Percentiles rank a stretch among this genome's conserved stretches.
These are phyloP conservation scores for Torulaspora franciscae DNA, from an alignment of 805 yeast species.

Conservation along the genomic window DNA sequence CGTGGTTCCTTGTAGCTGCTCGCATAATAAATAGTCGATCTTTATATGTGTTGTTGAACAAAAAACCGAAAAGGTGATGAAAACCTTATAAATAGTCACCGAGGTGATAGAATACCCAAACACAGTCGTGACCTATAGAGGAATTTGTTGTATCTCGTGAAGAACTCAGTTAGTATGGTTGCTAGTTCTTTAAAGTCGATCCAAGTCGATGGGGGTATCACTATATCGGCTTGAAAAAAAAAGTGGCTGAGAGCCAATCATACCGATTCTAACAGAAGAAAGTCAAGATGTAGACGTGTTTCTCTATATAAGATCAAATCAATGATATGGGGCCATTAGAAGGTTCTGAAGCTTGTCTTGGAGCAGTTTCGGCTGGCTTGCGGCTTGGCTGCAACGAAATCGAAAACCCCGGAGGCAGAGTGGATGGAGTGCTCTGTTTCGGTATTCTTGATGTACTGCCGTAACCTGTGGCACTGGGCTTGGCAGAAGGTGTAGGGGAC, in stretches of 20 bases:
- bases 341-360: background rate
- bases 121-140: background rate
- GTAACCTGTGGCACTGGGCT: slow-evolving; percentile 1
- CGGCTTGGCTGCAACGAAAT: slow-evolving; percentile 36
- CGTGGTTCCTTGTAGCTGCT: slow-evolving; percentile 50
- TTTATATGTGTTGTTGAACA: background rate
- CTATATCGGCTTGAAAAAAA: slow-evolving; percentile 6
- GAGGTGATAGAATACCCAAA: background rate
- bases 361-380: slow-evolving; percentile 4
- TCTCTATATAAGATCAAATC: slow-evolving; percentile 2
- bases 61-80: background rate
- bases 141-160: background rate
- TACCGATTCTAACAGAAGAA: background rate
- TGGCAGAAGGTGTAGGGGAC: slow-evolving; percentile 14
- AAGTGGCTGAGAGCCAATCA: slow-evolving; percentile 2
- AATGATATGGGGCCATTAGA: slow-evolving; percentile 1
- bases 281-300: background rate
- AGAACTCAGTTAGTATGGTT: background rate
- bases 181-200: background rate
- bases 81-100: background rate
- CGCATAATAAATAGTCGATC: slow-evolving; percentile 32
- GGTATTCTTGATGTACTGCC: slow-evolving; percentile 1
- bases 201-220: background rate
- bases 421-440: slow-evolving; percentile 4
- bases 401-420: slow-evolving; percentile 43